phyloP scores from a whole-genome alignment of 129 eudicot species.

The Glebionis coronaria region DNA sequence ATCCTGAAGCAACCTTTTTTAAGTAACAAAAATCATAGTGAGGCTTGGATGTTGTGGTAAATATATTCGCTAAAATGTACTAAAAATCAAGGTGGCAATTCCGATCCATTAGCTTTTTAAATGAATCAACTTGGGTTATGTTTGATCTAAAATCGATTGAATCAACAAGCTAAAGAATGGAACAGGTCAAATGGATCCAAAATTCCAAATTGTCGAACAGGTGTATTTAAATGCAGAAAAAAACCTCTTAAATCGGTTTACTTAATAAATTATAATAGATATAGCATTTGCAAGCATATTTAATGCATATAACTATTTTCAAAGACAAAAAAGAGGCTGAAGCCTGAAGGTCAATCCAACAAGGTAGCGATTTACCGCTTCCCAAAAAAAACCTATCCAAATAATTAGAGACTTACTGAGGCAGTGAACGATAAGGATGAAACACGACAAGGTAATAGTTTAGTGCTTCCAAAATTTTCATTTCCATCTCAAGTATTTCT shows the following conservation, averaged over 20 bases:
- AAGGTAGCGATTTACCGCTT: no score
- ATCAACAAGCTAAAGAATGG: no score
- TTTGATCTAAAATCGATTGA: no score
- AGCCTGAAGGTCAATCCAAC: no score
- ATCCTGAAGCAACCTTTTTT: conserved; percentile 76
- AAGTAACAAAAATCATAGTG: conserved; percentile 7
- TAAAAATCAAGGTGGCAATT: neutral
- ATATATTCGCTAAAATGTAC: neutral
- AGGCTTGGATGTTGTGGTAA: neutral
- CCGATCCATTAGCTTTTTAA: neutral
- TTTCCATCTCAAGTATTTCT: conserved; percentile 98
- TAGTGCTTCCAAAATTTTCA: conserved; percentile 94
- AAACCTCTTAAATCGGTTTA: neutral
- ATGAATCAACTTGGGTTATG: neutral
- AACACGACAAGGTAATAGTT: conserved; percentile 81
- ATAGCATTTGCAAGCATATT: no score
- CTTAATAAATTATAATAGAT: neutral
- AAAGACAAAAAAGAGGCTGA: no score
- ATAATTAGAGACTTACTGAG: conserved; percentile 60
- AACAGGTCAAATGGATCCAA: neutral
- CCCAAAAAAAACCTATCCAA: no score
- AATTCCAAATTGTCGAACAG: no score
- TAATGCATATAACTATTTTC: no score
- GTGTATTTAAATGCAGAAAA: no score
- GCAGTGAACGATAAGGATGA: conserved; percentile 83